Evolutionary conservation across 345 rosid species (phyloP).

Genomic region (Rhizophora mangle): DNA sequence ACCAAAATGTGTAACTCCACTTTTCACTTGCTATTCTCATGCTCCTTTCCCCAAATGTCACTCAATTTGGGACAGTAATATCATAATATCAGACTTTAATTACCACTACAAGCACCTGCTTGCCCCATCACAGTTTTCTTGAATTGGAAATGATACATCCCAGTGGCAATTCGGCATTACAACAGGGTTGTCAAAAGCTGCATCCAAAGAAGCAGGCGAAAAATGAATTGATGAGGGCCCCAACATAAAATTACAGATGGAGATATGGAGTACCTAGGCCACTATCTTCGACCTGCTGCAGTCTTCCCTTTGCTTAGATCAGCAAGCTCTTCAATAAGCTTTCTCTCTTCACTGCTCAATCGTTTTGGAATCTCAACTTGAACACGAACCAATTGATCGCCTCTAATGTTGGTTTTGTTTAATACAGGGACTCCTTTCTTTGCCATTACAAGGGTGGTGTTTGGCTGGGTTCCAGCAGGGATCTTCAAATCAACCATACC

Average conservation of each 20-base stretch:
- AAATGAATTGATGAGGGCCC: neutral
- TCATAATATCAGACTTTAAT: slow-evolving; percentile 4
- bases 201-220: neutral
- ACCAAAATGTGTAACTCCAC: neutral
- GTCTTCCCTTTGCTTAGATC: slow-evolving; percentile 86
- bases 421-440: slow-evolving; percentile 89
- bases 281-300: slow-evolving; percentile 45
- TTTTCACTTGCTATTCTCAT: neutral
- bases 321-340: slow-evolving; percentile 81
- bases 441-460: slow-evolving; percentile 89
- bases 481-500: slow-evolving; percentile 91
- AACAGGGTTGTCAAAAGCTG: neutral
- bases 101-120: slow-evolving; percentile 1
- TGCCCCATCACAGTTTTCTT: neutral
- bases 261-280: neutral
- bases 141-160: neutral
- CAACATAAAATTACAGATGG: neutral
- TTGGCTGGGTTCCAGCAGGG: slow-evolving; percentile 93
- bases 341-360: slow-evolving; percentile 80
- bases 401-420: slow-evolving; percentile 85
- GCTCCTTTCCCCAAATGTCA: neutral
- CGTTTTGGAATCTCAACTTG: slow-evolving; percentile 97
- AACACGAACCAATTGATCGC: slow-evolving; percentile 93
- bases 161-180: neutral
- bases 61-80: slow-evolving; percentile 7